Percentiles rank a stretch among this genome's conserved stretches.
Evolutionary conservation across 106 monocot genomes (phyloP).

Genomic region (Dendrobium catenatum): DNA sequence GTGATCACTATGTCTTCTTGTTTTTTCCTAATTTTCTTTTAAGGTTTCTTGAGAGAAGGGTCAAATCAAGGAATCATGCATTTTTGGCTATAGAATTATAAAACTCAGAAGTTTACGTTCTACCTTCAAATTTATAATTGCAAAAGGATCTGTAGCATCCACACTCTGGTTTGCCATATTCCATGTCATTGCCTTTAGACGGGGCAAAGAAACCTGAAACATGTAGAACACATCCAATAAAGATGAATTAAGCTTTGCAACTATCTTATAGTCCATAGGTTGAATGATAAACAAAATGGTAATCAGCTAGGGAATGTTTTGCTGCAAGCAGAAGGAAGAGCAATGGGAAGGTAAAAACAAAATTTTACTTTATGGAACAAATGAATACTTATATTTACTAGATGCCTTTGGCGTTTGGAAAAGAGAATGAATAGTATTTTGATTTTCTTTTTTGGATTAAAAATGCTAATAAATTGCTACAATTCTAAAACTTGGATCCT

Average conservation of each 20-base stretch:
- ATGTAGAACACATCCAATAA: neutral
- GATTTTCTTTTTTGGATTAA: neutral
- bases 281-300: constrained; percentile 4
- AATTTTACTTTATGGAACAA: no score
- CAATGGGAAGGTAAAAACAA: no score
- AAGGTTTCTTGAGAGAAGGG: neutral
- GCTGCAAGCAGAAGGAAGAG: neutral
- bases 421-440: neutral
- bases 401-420: no score
- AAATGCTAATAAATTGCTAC: neutral
- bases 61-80: neutral
- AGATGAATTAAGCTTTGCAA: neutral
- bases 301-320: neutral
- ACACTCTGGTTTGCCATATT: constrained; percentile 33
- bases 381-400: no score
- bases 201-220: constrained; percentile 43
- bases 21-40: neutral
- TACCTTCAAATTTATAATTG: constrained; percentile 51
- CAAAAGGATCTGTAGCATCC: constrained; percentile 25
- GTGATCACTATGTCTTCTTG: neutral
- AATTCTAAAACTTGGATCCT: neutral
- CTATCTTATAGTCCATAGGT: neutral
- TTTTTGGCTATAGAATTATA: neutral
- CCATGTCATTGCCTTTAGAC: constrained; percentile 52
- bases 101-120: neutral